phyloP scores from a whole-genome alignment of 2,329 filamentous ascomycete genomes.

The Xylaria sp. region DNA sequence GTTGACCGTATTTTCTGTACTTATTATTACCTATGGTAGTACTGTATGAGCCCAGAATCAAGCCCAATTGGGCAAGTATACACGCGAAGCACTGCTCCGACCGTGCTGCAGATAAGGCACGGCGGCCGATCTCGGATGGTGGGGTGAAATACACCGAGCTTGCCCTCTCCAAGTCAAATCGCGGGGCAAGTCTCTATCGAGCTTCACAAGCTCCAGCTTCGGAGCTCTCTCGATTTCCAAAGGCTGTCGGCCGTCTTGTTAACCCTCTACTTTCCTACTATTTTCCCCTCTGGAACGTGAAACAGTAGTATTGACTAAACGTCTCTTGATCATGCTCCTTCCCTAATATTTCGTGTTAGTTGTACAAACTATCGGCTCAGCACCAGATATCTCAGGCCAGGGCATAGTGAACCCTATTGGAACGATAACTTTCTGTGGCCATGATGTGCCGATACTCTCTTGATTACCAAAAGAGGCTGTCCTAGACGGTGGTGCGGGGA shows the following conservation, averaged over 20 bases:
- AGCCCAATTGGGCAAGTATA: too few relatives aligned
- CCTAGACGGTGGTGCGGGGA: constrained; percentile 79
- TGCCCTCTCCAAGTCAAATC: constrained; percentile 7
- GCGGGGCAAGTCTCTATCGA: constrained; percentile 19
- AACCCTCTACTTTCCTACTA: neutral
- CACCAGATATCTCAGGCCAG: constrained; percentile 91
- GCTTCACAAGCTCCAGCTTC: constrained; percentile 20
- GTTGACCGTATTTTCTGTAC: too few relatives aligned
- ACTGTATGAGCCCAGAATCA: too few relatives aligned
- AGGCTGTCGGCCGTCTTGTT: too few relatives aligned
- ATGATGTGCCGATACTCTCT: constrained; percentile 98
- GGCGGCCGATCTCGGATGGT: constrained; percentile 34
- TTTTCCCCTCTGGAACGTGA: neutral
- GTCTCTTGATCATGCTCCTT: neutral
- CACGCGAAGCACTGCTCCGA: too few relatives aligned
- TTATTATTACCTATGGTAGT: too few relatives aligned
- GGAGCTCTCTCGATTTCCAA: constrained; percentile 10
- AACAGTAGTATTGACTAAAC: neutral
- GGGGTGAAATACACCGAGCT: constrained; percentile 27
- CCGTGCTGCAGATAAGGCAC: neutral
- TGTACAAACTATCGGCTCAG: constrained; percentile 63
- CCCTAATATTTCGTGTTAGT: too few relatives aligned
- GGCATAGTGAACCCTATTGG: constrained; percentile 92
- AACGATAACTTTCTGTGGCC: constrained; percentile 85
- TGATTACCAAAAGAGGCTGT: constrained; percentile 76